Base-by-base conservation (phyloP, 208 protist genomes). In the Porcisia hertigi region DNA sequence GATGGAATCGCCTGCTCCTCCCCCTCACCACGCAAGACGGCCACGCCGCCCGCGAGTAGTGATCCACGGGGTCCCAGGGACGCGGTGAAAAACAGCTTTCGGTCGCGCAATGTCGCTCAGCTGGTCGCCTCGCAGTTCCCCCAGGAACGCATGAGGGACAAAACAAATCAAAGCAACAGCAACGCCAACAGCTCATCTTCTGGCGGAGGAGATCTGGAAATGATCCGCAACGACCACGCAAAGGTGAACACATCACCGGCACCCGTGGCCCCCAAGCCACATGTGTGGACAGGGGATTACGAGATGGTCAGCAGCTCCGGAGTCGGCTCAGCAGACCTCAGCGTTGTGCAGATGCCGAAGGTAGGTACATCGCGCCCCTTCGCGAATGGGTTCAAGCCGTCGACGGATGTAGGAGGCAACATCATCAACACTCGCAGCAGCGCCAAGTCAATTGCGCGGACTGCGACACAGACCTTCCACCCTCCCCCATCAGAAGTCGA, bases 91-190 rank as follows among this genome's bases (percentile, higher is more conserved):
- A 49, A 30, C 62, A 14, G 39, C 39, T 11, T 8, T 11, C 18
- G 47, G 62, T 23, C 39, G 20, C 20, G 39, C 62, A 47, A 54
- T 34, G 53, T 20, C 8, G 65, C 58, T 34, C 67, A 76, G 36
- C 67, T 81, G 49, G 34, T 76, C 23, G 57, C 66, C 52, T n/a
- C 69, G 49, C 69, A 73, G 62, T 85, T 80, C n/a, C 76, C 76
- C 39, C 73, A 41, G 41, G 78, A 74, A 65, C 71, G 76, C 49
- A 63, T 75, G 66, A 65, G 7, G 60, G 34, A 43, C 16, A 65
- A 43, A 18, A 57, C 69, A 47, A 47, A 41, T 55, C n/a, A 60
- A 5, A 14, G 53, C 47, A 73, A 43, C 70, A 71, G 23, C 63
- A 59, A 25, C 63, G 52, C 43, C 69, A 69, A 54, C 66, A 58